These are phyloP conservation scores for Lasiosphaeria miniovina DNA, from an alignment of 495 filamentous ascomycete genomes.

Conservation along the genomic window DNA sequence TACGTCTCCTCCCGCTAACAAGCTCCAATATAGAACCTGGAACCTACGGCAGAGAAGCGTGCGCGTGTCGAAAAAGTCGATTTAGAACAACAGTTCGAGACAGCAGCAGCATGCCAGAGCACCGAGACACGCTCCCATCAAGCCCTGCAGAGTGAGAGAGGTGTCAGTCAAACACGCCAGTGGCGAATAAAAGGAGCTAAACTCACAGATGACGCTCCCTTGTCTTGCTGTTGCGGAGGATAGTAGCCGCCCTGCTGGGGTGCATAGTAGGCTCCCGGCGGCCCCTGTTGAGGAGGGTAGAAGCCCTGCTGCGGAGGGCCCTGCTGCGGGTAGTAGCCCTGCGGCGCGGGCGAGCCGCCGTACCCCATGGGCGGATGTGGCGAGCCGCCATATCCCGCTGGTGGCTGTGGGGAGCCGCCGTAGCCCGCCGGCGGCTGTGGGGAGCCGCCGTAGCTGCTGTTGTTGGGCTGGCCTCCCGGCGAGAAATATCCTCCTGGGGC, in stretches of 20 bases:
- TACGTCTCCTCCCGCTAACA: background rate
- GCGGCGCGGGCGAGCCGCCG: slow-evolving; percentile 10
- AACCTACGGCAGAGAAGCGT: no score
- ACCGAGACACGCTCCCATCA: slow-evolving; percentile 36
- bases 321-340: slow-evolving; percentile 18
- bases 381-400: slow-evolving; percentile 5
- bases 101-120: slow-evolving; percentile 49
- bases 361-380: slow-evolving; percentile 11
- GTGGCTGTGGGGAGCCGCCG: slow-evolving; percentile 14
- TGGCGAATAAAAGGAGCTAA: background rate
- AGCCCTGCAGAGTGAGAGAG: slow-evolving; percentile 19
- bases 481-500: slow-evolving; percentile 9
- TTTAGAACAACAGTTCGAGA: slow-evolving; percentile 44
- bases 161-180: background rate
- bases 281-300: slow-evolving; percentile 17
- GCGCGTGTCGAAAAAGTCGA: no score
- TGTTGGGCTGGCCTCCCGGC: background rate
- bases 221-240: slow-evolving; percentile 22
- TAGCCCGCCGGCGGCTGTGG: slow-evolving; percentile 14
- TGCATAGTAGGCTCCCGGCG: slow-evolving; percentile 15
- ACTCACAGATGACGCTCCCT: slow-evolving; percentile 21
- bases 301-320: slow-evolving; percentile 20
- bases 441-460: background rate
- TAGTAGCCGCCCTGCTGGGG: slow-evolving; percentile 24
- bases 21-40: background rate